phyloP scores from a whole-genome alignment of 2,329 filamentous ascomycete species.

The Aspergillus ochraceus region DNA sequence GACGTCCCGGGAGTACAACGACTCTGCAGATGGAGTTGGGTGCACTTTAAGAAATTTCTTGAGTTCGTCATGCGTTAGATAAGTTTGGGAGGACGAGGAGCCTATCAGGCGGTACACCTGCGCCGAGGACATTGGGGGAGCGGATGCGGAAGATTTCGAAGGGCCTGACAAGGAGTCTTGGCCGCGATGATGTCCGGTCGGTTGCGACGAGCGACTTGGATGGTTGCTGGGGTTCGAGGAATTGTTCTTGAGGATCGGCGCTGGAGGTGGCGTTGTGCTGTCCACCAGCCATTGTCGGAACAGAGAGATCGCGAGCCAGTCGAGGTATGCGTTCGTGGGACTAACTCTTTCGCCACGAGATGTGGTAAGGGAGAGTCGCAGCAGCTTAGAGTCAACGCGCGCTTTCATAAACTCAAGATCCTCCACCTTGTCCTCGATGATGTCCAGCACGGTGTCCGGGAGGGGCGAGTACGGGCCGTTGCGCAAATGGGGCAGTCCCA shows the following conservation, averaged over 20 bases:
- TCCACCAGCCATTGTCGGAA: slow-evolving; percentile 94
- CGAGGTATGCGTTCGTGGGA: slow-evolving; percentile 76
- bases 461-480: slow-evolving; percentile 55
- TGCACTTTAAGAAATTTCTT: slow-evolving; percentile 85
- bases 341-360: slow-evolving; percentile 78
- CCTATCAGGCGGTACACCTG: slow-evolving; percentile 78
- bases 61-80: slow-evolving; percentile 81
- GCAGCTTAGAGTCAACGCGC: slow-evolving; percentile 77
- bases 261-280: slow-evolving; percentile 73
- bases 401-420: slow-evolving; percentile 82
- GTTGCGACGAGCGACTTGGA: slow-evolving; percentile 10
- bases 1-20: slow-evolving; percentile 80
- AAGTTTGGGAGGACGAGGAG: slow-evolving; percentile 59
- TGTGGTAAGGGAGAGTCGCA: slow-evolving; percentile 76
- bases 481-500: slow-evolving; percentile 73
- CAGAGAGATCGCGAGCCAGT: slow-evolving; percentile 83
- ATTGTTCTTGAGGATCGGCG: slow-evolving; percentile 45
- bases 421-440: slow-evolving; percentile 94
- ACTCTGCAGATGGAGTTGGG: slow-evolving; percentile 57
- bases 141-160: slow-evolving; percentile 19
- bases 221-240: slow-evolving; percentile 10
- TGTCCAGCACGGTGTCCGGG: slow-evolving; percentile 74
- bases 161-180: slow-evolving; percentile 19
- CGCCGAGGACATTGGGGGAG: slow-evolving; percentile 48
- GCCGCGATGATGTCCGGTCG: slow-evolving; percentile 9